phyloP scores from a whole-genome alignment of 495 filamentous ascomycete genomes.

The Cudoniella acicularis region DNA sequence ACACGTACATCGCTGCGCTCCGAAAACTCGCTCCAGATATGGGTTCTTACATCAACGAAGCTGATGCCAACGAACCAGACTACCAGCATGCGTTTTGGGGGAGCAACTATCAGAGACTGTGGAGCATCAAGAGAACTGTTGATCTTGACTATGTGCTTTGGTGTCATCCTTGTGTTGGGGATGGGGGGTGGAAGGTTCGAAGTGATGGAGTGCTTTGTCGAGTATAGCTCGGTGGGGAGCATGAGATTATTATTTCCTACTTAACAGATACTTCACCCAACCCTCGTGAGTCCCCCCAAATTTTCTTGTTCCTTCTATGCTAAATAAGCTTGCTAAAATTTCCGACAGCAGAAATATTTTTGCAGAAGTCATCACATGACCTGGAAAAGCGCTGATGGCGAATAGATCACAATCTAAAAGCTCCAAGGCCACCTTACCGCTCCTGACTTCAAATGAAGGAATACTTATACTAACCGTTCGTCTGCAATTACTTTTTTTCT shows the following conservation, averaged over 20 bases:
- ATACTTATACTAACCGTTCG: no score
- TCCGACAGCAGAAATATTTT: no score
- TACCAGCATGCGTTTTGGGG: conserved; percentile 48
- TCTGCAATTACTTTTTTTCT: no score
- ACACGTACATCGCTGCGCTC: background rate
- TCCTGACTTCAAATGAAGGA: no score
- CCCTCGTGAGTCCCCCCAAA: no score
- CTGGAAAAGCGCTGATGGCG: no score
- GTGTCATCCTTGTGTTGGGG: conserved; percentile 54
- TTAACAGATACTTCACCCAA: background rate
- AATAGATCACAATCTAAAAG: no score
- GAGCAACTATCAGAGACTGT: conserved; percentile 39
- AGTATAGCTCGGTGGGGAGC: background rate
- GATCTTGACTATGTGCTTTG: conserved; percentile 57
- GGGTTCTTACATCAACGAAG: conserved; percentile 27
- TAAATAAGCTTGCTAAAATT: no score
- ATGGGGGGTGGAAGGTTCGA: conserved; percentile 48
- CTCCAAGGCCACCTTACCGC: no score
- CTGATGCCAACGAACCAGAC: conserved; percentile 41
- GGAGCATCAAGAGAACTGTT: conserved; percentile 45
- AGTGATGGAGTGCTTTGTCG: conserved; percentile 27
- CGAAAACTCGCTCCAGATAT: conserved; percentile 1
- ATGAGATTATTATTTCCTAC: no score
- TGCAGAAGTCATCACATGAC: no score
- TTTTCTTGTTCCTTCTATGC: no score